These are phyloP conservation scores for Calonectria henricotiae DNA, from an alignment of 2,329 filamentous ascomycete genomes.

Conservation along the genomic window DNA sequence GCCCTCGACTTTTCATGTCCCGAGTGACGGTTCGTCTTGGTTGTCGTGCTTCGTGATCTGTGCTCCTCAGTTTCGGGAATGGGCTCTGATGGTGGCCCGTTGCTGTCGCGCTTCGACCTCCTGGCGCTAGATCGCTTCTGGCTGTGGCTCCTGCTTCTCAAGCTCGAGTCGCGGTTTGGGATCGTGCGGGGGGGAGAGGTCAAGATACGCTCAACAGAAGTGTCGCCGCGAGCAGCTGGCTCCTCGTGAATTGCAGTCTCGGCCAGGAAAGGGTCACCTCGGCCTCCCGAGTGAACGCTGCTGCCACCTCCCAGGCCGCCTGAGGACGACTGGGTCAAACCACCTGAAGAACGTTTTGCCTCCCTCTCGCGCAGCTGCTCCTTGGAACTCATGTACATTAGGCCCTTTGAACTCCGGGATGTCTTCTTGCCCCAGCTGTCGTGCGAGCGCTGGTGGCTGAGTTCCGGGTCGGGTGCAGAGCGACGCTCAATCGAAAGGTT, in stretches of 20 bases:
- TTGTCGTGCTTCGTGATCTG: constrained; percentile 41
- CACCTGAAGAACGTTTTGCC: constrained; percentile 65
- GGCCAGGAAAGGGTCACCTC: constrained; percentile 67
- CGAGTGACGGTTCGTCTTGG: constrained; percentile 42
- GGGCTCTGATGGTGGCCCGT: constrained; percentile 56
- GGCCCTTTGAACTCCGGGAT: constrained; percentile 68
- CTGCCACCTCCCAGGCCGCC: constrained; percentile 60
- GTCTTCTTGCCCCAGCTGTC: constrained; percentile 77
- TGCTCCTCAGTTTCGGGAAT: constrained; percentile 65
- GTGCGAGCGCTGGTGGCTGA: constrained; percentile 69
- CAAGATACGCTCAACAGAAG: constrained; percentile 50
- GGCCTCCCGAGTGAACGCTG: constrained; percentile 58
- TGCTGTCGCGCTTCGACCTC: constrained; percentile 67
- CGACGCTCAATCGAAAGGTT: constrained; percentile 76
- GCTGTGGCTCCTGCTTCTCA: constrained; percentile 71
- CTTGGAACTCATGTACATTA: constrained; percentile 83
- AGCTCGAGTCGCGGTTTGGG: constrained; percentile 78
- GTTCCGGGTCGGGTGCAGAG: constrained; percentile 64
- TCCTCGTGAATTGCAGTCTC: constrained; percentile 74
- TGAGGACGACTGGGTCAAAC: constrained; percentile 44
- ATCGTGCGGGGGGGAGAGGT: constrained; percentile 70
- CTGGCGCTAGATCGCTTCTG: constrained; percentile 70
- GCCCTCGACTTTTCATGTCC: constrained; percentile 32
- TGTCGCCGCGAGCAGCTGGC: constrained; percentile 54
- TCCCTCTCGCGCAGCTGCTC: constrained; percentile 78